Base-by-base conservation (phyloP, 306 rosid genomes). In the Fagus sylvatica region DNA sequence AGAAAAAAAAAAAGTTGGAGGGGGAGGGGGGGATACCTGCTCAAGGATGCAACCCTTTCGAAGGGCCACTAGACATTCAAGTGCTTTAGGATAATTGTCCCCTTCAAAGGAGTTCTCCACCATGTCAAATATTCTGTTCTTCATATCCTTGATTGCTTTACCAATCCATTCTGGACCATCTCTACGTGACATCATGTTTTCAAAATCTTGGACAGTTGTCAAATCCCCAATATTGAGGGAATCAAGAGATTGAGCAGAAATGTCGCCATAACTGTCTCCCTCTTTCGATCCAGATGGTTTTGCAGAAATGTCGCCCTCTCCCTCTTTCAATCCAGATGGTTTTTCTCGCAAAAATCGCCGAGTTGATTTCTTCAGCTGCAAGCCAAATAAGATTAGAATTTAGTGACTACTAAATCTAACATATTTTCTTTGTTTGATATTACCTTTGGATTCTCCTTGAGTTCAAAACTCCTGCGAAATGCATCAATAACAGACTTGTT, bases 11-110 rank as follows among this genome's bases (percentile, higher is more conserved):
- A 10, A 8, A 46, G 51, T 46, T 62, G 71, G 59, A 79, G 36
- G 62, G 51, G 53, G 17, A 51, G 61, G 43, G 17, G 40, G 74
- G 37, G 85, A 40, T 80, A 94, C 98, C 87, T 92, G 97, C 86
- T 86, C 97, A 65, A 84, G 80, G 34, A 94, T 80, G 84, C 97
- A 94, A 74, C 90, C 98, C 81, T 91, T 92, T 60, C 98, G 97
- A 78, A 94, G 95, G 57, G 85, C 88, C 36, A 76, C 75, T 73
- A 94, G 85, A 76, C 84, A 88, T 61, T 87, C 93, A n/a, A 82
- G 33, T 43, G 91, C 95, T 80, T 85, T 89, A 42, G 88, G 71
- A 84, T 84, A 89, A 55, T 86, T 88, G 83, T 94, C 92, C 5
- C 97, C 89, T 62, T 88, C 80, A n/a, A 55, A 74, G 28, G 98